Evolutionary conservation across 257 asterid species (phyloP).

Genomic region (Anisodus acutangulus): DNA sequence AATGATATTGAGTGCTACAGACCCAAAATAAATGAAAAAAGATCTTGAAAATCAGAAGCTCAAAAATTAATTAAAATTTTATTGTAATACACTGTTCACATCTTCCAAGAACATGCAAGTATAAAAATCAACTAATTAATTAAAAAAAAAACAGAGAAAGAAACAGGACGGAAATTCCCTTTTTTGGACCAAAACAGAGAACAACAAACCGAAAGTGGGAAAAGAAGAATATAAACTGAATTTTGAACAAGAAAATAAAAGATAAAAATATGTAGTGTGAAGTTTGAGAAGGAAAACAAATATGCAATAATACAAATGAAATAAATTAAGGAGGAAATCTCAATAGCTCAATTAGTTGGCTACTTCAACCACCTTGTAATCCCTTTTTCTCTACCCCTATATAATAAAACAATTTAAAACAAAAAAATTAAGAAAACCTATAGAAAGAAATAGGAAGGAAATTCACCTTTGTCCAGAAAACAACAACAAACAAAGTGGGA

Average conservation of each 20-base stretch:
- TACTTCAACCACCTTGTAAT: too few relatives aligned
- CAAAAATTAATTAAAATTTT: neutral
- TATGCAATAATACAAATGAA: neutral
- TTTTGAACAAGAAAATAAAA: too few relatives aligned
- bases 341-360: too few relatives aligned
- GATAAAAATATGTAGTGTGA: too few relatives aligned
- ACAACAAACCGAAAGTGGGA: too few relatives aligned
- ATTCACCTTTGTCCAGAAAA: neutral
- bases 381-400: too few relatives aligned
- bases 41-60: neutral
- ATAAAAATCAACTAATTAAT: neutral
- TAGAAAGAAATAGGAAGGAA: neutral
- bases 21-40: neutral
- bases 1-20: neutral
- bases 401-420: too few relatives aligned
- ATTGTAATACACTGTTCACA: slow-evolving; percentile 14
- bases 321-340: too few relatives aligned
- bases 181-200: neutral
- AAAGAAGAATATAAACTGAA: too few relatives aligned
- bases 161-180: too few relatives aligned
- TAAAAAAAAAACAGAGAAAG: neutral
- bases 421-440: neutral
- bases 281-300: too few relatives aligned
- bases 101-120: slow-evolving; percentile 38
- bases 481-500: neutral